These are phyloP conservation scores for Gossypioides kirkii DNA, from an alignment of 345 rosid species.

Conservation along the genomic window DNA sequence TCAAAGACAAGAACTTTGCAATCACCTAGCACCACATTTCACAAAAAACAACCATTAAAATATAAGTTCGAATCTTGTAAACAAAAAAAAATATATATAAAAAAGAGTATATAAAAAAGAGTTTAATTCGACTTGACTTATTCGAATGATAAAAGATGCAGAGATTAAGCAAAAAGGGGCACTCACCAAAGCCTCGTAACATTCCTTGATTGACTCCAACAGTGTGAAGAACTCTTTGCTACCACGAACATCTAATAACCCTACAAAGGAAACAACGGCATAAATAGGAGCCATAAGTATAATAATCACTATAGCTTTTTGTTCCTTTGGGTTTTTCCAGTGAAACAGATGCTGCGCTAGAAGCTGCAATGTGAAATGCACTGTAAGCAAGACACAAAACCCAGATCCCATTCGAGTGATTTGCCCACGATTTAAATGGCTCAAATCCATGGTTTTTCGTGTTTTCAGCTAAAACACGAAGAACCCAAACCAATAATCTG, in stretches of 20 bases:
- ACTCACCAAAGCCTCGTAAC: constrained; percentile 92
- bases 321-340: constrained; percentile 97
- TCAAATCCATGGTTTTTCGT: constrained; percentile 55
- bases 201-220: constrained; percentile 84
- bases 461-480: constrained; percentile 1
- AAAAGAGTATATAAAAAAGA: too few species aligned
- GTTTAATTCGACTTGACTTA: too few species aligned
- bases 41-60: too few species aligned
- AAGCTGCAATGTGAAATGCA: constrained; percentile 82
- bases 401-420: constrained; percentile 62
- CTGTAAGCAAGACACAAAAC: constrained; percentile 48
- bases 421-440: constrained; percentile 46
- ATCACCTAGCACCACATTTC: constrained; percentile 47
- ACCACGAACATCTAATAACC: constrained; percentile 69
- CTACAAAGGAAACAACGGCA: constrained; percentile 64
- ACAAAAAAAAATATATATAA: too few species aligned
- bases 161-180: background rate
- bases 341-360: constrained; percentile 72
- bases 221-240: constrained; percentile 75
- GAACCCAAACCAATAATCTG: constrained; percentile 24
- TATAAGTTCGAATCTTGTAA: too few species aligned
- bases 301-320: constrained; percentile 79
- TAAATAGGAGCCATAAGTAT: constrained; percentile 93
- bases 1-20: constrained; percentile 83
- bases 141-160: background rate